These are phyloP conservation scores for Coniosporium tulheliwenetii DNA, from an alignment of 2,329 filamentous ascomycete genomes.

Conservation along the genomic window DNA sequence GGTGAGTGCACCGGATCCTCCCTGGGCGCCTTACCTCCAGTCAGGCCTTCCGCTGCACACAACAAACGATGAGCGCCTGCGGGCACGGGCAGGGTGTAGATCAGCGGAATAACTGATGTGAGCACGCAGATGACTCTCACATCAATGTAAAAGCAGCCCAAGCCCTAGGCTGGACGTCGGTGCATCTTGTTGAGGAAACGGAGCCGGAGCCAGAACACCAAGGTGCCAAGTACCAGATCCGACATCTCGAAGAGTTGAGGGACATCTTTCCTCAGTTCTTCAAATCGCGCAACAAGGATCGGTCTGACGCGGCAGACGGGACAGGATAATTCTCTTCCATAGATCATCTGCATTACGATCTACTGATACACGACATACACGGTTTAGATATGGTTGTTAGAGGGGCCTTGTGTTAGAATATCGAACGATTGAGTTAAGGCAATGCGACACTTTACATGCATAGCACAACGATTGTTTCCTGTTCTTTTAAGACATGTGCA, in stretches of 20 bases:
- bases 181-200: slow-evolving; percentile 69
- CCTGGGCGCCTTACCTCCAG: not conserved
- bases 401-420: no score
- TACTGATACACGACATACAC: no score
- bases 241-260: slow-evolving; percentile 59
- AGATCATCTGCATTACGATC: no score
- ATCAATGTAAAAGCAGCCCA: slow-evolving; percentile 66
- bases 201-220: slow-evolving; percentile 45
- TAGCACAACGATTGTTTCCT: no score
- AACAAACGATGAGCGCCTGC: not conserved
- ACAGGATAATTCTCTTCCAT: no score
- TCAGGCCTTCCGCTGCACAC: not conserved
- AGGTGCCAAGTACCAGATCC: slow-evolving; percentile 61
- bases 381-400: no score
- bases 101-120: slow-evolving; percentile 1
- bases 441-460: no score
- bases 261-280: slow-evolving; percentile 73
- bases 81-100: not conserved
- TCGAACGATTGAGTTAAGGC: no score
- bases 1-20: slow-evolving; percentile 40
- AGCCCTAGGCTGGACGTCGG: slow-evolving; percentile 70
- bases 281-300: slow-evolving; percentile 26
- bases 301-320: no score
- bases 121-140: slow-evolving; percentile 60
- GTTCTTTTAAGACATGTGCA: no score